Conservation (phyloP, 2,329 filamentous ascomycete species). For the Exophiala spinifera region DNA sequence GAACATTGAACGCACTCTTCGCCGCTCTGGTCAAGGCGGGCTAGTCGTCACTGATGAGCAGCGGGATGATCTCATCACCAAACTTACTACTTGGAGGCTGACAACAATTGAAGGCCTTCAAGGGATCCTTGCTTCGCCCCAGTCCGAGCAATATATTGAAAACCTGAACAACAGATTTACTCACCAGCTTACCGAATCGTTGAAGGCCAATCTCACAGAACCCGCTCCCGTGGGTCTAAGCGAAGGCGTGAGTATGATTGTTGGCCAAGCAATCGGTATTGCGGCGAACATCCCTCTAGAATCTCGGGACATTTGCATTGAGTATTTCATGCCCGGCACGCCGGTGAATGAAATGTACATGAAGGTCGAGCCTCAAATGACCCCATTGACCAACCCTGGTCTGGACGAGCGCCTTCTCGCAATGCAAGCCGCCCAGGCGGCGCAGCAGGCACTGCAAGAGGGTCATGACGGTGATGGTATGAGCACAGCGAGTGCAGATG, state of each 20-base stretch:
- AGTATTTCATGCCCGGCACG: slow-evolving; percentile 77
- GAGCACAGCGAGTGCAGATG: slow-evolving; percentile 26
- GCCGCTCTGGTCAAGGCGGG: slow-evolving; percentile 43
- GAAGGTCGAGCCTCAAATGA: slow-evolving; percentile 72
- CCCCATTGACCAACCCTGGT: slow-evolving; percentile 53
- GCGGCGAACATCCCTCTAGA: slow-evolving; percentile 83
- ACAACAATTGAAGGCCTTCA: slow-evolving; percentile 89
- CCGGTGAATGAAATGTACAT: slow-evolving; percentile 69
- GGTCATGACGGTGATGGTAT: slow-evolving; percentile 22
- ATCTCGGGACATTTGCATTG: slow-evolving; percentile 82
- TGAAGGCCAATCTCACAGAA: slow-evolving; percentile 72
- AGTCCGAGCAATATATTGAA: slow-evolving; percentile 63
- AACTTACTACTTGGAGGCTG: slow-evolving; percentile 89
- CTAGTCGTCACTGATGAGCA: slow-evolving; percentile 41
- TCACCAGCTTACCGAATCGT: slow-evolving; percentile 61
- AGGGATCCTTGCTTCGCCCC: slow-evolving; percentile 62
- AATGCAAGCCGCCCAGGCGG: slow-evolving; percentile 17
- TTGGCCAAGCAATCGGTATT: slow-evolving; percentile 84
- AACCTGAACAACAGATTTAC: slow-evolving; percentile 70
- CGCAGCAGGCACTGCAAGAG: slow-evolving; percentile 26
- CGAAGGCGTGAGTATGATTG: slow-evolving; percentile 84
- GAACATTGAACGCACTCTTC: slow-evolving; percentile 81
- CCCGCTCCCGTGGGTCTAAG: slow-evolving; percentile 79
- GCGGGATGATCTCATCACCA: slow-evolving; percentile 79
- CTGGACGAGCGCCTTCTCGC: slow-evolving; percentile 24